These are phyloP conservation scores for Coniochaeta prunicola DNA, from an alignment of 2,329 filamentous ascomycete genomes.

Conservation along the genomic window DNA sequence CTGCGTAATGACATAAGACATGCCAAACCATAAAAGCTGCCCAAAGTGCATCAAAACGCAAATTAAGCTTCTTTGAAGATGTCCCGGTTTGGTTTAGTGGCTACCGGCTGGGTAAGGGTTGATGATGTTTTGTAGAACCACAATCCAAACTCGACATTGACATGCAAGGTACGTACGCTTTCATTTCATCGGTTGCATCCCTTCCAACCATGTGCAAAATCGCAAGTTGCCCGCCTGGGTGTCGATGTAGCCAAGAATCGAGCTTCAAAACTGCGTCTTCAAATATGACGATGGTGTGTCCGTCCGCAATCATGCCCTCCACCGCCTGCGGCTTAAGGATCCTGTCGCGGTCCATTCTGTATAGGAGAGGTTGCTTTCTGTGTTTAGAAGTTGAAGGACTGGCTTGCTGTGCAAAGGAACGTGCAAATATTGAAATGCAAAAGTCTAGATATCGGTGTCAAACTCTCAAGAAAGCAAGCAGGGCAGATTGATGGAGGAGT, in stretches of 20 bases:
- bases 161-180: slow-evolving; percentile 37
- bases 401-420: too few species aligned
- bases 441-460: too few species aligned
- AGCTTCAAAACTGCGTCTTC: slow-evolving; percentile 47
- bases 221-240: slow-evolving; percentile 52
- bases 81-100: background rate
- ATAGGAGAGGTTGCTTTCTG: too few species aligned
- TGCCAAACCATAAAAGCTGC: background rate
- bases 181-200: slow-evolving; percentile 53
- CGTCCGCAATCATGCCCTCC: slow-evolving; percentile 45
- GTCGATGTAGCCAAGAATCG: slow-evolving; percentile 49
- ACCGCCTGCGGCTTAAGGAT: slow-evolving; percentile 38
- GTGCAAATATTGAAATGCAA: too few species aligned
- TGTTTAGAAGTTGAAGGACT: background rate
- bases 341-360: slow-evolving; percentile 29
- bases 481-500: too few species aligned
- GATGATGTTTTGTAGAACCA: background rate
- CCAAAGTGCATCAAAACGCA: too few species aligned
- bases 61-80: too few species aligned
- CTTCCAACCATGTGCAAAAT: slow-evolving; percentile 55
- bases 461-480: too few species aligned
- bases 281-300: slow-evolving; percentile 47
- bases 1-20: background rate
- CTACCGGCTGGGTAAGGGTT: background rate
- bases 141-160: background rate